Evolutionary conservation across 2,329 filamentous ascomycete species (phyloP).

Genomic region (Colletotrichum somersetense): DNA sequence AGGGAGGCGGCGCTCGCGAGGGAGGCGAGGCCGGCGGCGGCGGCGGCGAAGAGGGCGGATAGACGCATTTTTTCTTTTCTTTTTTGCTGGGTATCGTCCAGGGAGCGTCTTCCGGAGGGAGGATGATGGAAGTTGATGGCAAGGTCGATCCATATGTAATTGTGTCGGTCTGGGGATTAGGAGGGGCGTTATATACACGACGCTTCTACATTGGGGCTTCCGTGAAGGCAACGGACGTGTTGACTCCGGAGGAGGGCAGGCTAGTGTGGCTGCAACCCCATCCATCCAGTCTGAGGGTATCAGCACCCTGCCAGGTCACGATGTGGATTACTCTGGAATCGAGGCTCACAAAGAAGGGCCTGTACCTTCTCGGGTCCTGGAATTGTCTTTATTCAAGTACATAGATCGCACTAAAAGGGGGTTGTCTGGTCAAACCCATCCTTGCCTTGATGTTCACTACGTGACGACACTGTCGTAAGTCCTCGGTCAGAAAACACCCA

Average conservation of each 20-base stretch:
- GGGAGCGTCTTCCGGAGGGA: background rate
- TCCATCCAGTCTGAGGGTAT: background rate
- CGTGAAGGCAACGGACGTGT: conserved; percentile 27
- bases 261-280: conserved; percentile 21
- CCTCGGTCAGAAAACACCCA: background rate
- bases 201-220: too few species aligned
- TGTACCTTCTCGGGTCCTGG: too few species aligned
- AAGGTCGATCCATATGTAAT: too few species aligned
- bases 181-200: background rate
- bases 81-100: too few species aligned
- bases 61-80: conserved; percentile 8
- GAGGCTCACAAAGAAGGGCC: background rate
- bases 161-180: background rate
- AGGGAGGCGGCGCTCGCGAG: conserved; percentile 48
- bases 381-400: background rate
- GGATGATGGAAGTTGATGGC: background rate
- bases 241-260: conserved; percentile 20
- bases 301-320: background rate
- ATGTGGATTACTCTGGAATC: background rate
- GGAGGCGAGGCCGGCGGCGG: conserved; percentile 24
- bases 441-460: background rate
- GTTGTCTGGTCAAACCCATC: background rate
- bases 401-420: background rate
- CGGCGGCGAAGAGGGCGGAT: conserved; percentile 11
- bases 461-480: background rate